A percentile compares a stretch with the other conserved stretches of the same genome.
These are phyloP conservation scores for Mycena metata DNA, from an alignment of 768 basidiomycete species.

Conservation along the genomic window DNA sequence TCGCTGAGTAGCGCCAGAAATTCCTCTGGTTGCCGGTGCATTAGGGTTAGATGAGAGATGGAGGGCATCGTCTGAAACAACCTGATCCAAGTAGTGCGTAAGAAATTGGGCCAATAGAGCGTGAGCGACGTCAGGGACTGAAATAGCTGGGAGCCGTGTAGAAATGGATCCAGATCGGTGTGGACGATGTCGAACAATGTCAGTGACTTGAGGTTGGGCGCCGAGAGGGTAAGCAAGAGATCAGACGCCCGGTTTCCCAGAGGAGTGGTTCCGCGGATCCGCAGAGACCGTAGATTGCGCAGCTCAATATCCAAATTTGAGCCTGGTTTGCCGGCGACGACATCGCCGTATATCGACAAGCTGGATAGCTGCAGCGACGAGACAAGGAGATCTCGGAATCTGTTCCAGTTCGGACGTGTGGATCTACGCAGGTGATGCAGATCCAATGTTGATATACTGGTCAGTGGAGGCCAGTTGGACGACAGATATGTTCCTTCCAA, in stretches of 20 bases:
- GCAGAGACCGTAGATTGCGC: slow-evolving; percentile 22
- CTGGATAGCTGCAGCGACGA: slow-evolving; percentile 12
- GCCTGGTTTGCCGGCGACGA: slow-evolving; percentile 21
- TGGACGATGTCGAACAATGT: slow-evolving; percentile 22
- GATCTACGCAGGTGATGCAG: slow-evolving; percentile 28
- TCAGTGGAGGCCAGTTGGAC: slow-evolving; percentile 24
- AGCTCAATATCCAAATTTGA: slow-evolving; percentile 14
- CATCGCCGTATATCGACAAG: slow-evolving; percentile 28
- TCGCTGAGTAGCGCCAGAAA: slow-evolving; percentile 22
- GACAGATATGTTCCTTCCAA: slow-evolving; percentile 19
- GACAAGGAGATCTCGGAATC: slow-evolving; percentile 22
- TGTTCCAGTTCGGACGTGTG: slow-evolving; percentile 21
- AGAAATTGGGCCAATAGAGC: slow-evolving; percentile 28
- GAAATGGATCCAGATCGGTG: slow-evolving; percentile 23
- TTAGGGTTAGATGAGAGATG: slow-evolving; percentile 21
- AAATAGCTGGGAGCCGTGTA: slow-evolving; percentile 20
- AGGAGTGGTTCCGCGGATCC: slow-evolving; percentile 27
- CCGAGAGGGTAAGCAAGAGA: slow-evolving; percentile 21
- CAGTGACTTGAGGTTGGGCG: slow-evolving; percentile 18
- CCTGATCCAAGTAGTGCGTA: slow-evolving; percentile 7
- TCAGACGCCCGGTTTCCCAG: slow-evolving; percentile 29
- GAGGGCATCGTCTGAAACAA: slow-evolving; percentile 23
- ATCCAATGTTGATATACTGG: slow-evolving; percentile 12
- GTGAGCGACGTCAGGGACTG: slow-evolving; percentile 22
- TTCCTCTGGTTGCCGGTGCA: slow-evolving; percentile 21